A percentile compares a stretch with the other conserved stretches of the same genome.
These are phyloP conservation scores for Prinsepia uniflora DNA, from an alignment of 306 rosid genomes.

Conservation along the genomic window DNA sequence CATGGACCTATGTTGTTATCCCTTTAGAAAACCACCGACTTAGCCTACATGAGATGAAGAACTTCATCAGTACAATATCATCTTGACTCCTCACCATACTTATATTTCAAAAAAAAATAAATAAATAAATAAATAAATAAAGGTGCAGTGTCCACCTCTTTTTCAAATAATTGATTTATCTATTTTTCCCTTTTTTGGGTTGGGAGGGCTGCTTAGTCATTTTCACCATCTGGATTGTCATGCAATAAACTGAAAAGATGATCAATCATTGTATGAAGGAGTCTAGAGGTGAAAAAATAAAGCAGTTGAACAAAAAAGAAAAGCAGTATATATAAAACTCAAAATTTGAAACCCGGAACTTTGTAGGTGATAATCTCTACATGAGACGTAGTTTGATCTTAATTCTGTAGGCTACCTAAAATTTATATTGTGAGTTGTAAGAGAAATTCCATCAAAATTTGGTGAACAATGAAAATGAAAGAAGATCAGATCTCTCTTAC, in stretches of 20 bases:
- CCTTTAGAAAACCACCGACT: conserved; percentile 33
- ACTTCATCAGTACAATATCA: conserved; percentile 46
- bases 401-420: neutral
- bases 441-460: neutral
- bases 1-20: conserved; percentile 42
- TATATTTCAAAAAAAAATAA: conserved; percentile 29
- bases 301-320: neutral
- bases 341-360: neutral
- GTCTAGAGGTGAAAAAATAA: conserved; percentile 4
- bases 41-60: conserved; percentile 54
- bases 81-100: conserved; percentile 67
- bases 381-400: too few relatives aligned
- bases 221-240: conserved; percentile 50
- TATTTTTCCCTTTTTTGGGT: neutral
- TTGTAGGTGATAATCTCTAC: too few relatives aligned
- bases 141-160: conserved; percentile 31
- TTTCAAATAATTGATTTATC: conserved; percentile 1
- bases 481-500: neutral
- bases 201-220: conserved; percentile 50
- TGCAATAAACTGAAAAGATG: conserved; percentile 43
- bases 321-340: neutral
- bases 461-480: conserved; percentile 3
- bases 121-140: too few relatives aligned
- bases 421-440: too few relatives aligned
- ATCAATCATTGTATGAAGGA: conserved; percentile 39